These are phyloP conservation scores for Cryptosporidium ubiquitum DNA, from an alignment of 169 alveolate genomes.

Conservation along the genomic window DNA sequence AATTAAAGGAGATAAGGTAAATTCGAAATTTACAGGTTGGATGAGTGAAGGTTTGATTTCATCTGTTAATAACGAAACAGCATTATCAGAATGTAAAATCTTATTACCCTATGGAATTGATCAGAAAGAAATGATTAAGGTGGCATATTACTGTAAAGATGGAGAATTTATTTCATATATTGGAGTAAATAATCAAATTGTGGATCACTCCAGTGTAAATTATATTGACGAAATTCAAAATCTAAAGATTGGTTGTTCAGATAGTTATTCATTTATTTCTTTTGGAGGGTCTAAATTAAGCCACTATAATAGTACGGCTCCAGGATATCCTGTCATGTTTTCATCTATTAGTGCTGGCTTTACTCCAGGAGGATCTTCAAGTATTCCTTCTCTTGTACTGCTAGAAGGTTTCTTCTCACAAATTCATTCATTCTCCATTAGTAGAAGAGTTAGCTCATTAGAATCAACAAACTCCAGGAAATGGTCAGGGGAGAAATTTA, in stretches of 20 bases:
- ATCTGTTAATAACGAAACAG: constrained; percentile 22
- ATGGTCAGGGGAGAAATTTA: constrained; percentile 65
- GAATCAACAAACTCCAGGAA: constrained; percentile 36
- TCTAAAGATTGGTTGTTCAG: constrained; percentile 54
- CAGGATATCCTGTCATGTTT: constrained; percentile 24
- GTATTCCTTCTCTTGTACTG: constrained; percentile 39
- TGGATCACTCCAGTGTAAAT: constrained; percentile 16
- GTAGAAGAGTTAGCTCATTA: constrained; percentile 23
- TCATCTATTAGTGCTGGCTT: constrained; percentile 46
- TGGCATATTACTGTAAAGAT: constrained; percentile 25
- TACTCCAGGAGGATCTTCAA: constrained; percentile 1
- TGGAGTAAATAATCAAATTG: constrained; percentile 22
- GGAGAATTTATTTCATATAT: constrained; percentile 29
- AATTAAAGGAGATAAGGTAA: not conserved
- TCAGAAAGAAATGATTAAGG: constrained; percentile 11
- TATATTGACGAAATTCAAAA: constrained; percentile 48
- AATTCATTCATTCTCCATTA: constrained; percentile 20
- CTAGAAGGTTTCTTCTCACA: constrained; percentile 51
- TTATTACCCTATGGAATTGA: constrained; percentile 16
- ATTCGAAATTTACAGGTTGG: constrained; percentile 59
- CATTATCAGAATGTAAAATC: constrained; percentile 33
- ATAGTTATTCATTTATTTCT: constrained; percentile 43
- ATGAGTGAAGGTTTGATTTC: constrained; percentile 38
- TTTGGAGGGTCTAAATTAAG: constrained; percentile 58
- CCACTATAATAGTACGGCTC: constrained; percentile 52